Percentiles rank a stretch among this genome's conserved stretches.
These are phyloP conservation scores for Calonectria ilicicola DNA, from an alignment of 2,329 filamentous ascomycete species.

Conservation along the genomic window DNA sequence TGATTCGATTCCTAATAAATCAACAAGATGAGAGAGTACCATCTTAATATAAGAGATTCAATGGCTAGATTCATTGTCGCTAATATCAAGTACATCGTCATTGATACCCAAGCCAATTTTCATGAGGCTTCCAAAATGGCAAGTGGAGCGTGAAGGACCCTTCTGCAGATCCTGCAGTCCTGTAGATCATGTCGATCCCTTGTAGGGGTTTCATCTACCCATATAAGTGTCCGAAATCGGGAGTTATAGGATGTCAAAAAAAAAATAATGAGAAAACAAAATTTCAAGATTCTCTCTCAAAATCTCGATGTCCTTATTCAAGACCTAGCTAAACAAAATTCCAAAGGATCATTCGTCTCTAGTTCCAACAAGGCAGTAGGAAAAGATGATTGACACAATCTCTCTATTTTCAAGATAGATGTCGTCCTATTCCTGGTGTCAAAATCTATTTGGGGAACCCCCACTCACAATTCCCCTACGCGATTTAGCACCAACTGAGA, in stretches of 20 bases:
- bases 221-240: neutral
- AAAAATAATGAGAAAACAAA: neutral
- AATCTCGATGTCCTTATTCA: neutral
- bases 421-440: too few relatives aligned
- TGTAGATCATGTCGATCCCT: neutral
- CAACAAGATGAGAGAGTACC: neutral
- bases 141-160: neutral
- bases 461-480: neutral
- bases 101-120: neutral
- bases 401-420: too few relatives aligned
- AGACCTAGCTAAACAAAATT: neutral
- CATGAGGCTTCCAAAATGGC: neutral
- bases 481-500: neutral
- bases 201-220: neutral
- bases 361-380: too few relatives aligned
- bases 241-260: neutral
- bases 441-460: neutral
- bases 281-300: too few relatives aligned
- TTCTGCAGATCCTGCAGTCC: neutral
- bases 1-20: neutral
- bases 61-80: neutral
- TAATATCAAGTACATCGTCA: too few relatives aligned
- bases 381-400: too few relatives aligned
- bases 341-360: too few relatives aligned
- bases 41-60: neutral